Evolutionary conservation across 768 basidiomycete species (phyloP).

Genomic region (Russula earlei): DNA sequence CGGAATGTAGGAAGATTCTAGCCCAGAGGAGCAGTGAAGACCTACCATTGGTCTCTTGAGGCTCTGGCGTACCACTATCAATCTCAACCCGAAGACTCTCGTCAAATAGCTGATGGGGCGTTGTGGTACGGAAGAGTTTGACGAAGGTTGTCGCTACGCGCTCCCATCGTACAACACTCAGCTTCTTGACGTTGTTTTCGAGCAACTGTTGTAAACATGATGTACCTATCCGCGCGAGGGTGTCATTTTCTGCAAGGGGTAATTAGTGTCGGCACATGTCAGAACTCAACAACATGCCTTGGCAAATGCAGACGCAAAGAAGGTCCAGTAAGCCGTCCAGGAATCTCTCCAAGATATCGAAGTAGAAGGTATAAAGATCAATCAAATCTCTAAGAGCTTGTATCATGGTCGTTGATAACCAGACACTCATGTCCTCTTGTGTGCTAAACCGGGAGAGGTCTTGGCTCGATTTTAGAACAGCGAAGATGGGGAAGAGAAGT

Average conservation of each 20-base stretch:
- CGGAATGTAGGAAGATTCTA: conserved; percentile 12
- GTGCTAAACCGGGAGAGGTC: conserved; percentile 89
- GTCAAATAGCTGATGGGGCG: conserved; percentile 94
- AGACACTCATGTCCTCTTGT: conserved; percentile 98
- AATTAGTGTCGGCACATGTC: not conserved
- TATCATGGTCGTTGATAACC: conserved; percentile 98
- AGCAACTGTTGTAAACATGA: conserved; percentile 94
- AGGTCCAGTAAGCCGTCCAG: conserved; percentile 91
- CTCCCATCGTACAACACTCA: conserved; percentile 83
- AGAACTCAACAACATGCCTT: conserved; percentile 54
- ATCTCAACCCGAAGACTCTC: conserved; percentile 82
- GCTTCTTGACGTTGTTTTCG: conserved; percentile 84
- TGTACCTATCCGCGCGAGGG: conserved; percentile 92
- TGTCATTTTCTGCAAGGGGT: conserved; percentile 77
- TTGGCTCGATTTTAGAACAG: conserved; percentile 86
- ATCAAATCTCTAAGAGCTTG: conserved; percentile 93
- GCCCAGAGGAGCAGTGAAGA: not conserved
- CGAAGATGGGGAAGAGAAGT: conserved; percentile 96
- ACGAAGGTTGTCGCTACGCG: conserved; percentile 87
- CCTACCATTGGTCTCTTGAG: conserved; percentile 36
- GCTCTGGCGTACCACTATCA: conserved; percentile 46
- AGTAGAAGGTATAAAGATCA: conserved; percentile 92
- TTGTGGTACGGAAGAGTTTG: conserved; percentile 94
- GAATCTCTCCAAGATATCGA: conserved; percentile 80
- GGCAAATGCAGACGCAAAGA: conserved; percentile 93